Percentiles rank a stretch among this genome's conserved stretches.
phyloP scores from a whole-genome alignment of 2,329 filamentous ascomycete genomes.

The Zymoseptoria passerinii region DNA sequence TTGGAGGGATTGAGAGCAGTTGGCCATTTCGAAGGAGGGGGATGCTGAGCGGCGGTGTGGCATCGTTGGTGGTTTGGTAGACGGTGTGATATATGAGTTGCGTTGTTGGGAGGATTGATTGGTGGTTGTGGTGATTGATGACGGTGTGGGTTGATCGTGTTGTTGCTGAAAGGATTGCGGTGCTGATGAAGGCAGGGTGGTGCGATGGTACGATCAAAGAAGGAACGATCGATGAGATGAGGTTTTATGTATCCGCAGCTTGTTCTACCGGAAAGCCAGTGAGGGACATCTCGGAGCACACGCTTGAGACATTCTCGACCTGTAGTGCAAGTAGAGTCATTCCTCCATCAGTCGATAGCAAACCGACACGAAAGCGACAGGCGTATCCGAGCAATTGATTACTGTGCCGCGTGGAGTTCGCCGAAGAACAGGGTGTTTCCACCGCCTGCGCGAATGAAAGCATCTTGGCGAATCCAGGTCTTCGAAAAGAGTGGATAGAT shows the following conservation, averaged over 20 bases:
- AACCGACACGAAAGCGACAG: background rate
- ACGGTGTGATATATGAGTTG: background rate
- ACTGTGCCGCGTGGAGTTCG: background rate
- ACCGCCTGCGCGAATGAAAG: too few species aligned
- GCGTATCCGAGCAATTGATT: background rate
- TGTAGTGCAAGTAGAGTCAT: background rate
- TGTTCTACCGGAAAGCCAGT: background rate
- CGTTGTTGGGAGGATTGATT: background rate
- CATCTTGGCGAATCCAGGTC: too few species aligned
- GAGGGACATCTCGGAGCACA: background rate
- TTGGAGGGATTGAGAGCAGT: conserved; percentile 16
- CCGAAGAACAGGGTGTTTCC: background rate
- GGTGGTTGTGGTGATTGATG: background rate
- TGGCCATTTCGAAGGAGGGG: conserved; percentile 10
- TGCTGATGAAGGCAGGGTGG: background rate
- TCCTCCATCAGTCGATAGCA: too few species aligned
- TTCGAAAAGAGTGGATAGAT: too few species aligned
- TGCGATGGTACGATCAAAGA: background rate
- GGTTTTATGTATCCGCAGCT: background rate
- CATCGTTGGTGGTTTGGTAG: background rate
- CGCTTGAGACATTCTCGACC: background rate
- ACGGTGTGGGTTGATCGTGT: background rate
- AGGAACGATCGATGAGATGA: background rate
- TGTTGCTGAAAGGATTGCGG: background rate
- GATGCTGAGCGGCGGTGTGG: conserved; percentile 5